Conservation (phyloP, 257 asterid species). For the Nicotiana benthamiana region DNA sequence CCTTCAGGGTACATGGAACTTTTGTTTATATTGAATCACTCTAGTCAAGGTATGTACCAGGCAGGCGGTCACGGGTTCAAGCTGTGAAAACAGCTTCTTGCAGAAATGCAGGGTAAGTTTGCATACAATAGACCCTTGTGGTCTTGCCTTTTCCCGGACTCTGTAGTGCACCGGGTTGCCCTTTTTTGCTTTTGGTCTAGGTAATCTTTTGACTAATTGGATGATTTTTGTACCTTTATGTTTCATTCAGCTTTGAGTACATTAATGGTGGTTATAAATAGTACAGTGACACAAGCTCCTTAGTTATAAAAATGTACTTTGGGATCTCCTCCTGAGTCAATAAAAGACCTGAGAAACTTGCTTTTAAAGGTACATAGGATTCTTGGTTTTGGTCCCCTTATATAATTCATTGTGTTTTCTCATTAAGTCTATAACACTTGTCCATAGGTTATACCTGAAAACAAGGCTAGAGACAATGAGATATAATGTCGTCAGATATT, state of each 20-base stretch:
- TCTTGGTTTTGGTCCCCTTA: slow-evolving; percentile 29
- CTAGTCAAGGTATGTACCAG: neutral
- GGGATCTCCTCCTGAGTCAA: too few species aligned
- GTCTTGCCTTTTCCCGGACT: too few species aligned
- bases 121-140: too few species aligned
- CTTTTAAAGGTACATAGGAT: slow-evolving; percentile 26
- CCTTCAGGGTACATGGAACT: neutral
- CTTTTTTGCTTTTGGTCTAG: neutral
- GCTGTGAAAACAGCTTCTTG: too few species aligned
- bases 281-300: neutral
- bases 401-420: slow-evolving; percentile 31
- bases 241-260: neutral
- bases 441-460: slow-evolving; percentile 21
- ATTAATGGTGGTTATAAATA: neutral
- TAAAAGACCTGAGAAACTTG: neutral
- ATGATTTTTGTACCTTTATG: neutral
- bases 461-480: too few species aligned
- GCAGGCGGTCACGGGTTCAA: too few species aligned
- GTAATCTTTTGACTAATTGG: neutral
- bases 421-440: slow-evolving; percentile 35
- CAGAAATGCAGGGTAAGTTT: too few species aligned
- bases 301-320: too few species aligned
- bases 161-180: too few species aligned
- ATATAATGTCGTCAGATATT: too few species aligned
- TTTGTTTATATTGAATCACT: neutral